A percentile compares a stretch with the other conserved stretches of the same genome.
These are phyloP conservation scores for Aspergillus luchuensis DNA, from an alignment of 2,329 filamentous ascomycete species.

Conservation along the genomic window DNA sequence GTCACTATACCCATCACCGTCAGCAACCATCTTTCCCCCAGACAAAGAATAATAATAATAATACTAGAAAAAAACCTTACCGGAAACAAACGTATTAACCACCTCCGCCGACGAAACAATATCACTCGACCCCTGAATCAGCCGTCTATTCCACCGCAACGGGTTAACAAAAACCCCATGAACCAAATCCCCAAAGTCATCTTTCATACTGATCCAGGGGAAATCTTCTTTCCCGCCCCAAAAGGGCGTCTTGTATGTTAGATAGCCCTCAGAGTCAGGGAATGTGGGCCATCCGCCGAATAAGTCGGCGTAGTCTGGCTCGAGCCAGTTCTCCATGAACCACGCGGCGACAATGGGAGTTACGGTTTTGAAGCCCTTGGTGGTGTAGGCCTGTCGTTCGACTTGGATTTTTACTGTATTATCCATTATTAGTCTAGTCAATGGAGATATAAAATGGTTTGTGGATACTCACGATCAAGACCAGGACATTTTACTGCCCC, in stretches of 20 bases:
- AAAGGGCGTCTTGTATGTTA: constrained; percentile 40
- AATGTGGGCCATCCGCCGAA: constrained; percentile 47
- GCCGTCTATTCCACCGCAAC: constrained; percentile 37
- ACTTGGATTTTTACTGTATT: constrained; percentile 37
- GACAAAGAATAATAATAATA: constrained; percentile 21
- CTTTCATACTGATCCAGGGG: constrained; percentile 43
- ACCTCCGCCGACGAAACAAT: constrained; percentile 34
- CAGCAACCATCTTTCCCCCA: neutral
- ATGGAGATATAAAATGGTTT: too few relatives aligned
- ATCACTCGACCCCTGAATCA: constrained; percentile 45
- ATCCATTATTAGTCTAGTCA: neutral
- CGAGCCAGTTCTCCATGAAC: constrained; percentile 49
- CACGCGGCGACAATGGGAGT: constrained; percentile 43
- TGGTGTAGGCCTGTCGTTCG: constrained; percentile 40
- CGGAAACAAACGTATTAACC: constrained; percentile 37
- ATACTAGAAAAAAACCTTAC: constrained; percentile 36
- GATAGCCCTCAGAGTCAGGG: constrained; percentile 38
- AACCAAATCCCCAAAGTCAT: constrained; percentile 51
- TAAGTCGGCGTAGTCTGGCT: constrained; percentile 35
- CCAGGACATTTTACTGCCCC: constrained; percentile 35
- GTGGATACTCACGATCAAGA: constrained; percentile 31
- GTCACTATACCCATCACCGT: neutral
- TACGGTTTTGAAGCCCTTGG: constrained; percentile 38
- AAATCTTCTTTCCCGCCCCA: constrained; percentile 46
- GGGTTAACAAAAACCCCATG: constrained; percentile 50